Evolutionary conservation across 169 alveolate species (phyloP), one percentile per base, ranked within the genome.

Genomic region (Plasmodium yoelii): DNA sequence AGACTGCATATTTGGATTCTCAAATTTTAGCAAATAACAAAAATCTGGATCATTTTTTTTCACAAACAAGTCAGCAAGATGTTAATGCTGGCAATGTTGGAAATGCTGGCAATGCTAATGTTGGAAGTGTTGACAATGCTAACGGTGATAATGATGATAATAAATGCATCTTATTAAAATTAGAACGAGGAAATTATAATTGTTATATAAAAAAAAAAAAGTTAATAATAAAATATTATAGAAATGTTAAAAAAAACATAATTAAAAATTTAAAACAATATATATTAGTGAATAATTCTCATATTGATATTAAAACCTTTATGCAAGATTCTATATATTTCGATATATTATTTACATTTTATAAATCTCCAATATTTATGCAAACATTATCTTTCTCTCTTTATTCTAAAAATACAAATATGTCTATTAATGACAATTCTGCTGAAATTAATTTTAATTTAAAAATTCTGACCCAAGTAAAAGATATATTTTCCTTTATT

Each of bases 301-400:
- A 67, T 82, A 67, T 53, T 12, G 65, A 65, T 19, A 51, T 82
- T 13, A 70, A 60, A 59, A 53, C 47, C 22, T 34, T 53, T 15
- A 60, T 18, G 13, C 49, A 67, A 59, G 90, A 82, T 61, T 67
- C 55, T 13, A 12, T 67, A 5, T 82, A 67, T 28, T 67, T 82
- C 12, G 51, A 82, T 47, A 26, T 44, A 2, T 5, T 82, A 53
- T 67, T 82, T 47, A 24, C 53, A 53, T 67, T 34, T 42, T 80
- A 82, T 26, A 82, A 82, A 22, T 82, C 90, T 6, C 47, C 90
- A 39, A 47, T 82, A n/a, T 82, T 67, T 26, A n/a, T 67, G 49
- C 74, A 55, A 26, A 3, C 42, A 34, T 0, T 34, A 34, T 34
- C 6, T 34, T 3, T 34, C 0, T 34, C 61, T 18, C 22, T 57